Evolutionary conservation across 1,139 yeast genomes (phyloP).

Genomic region (Candida mesenterica): DNA sequence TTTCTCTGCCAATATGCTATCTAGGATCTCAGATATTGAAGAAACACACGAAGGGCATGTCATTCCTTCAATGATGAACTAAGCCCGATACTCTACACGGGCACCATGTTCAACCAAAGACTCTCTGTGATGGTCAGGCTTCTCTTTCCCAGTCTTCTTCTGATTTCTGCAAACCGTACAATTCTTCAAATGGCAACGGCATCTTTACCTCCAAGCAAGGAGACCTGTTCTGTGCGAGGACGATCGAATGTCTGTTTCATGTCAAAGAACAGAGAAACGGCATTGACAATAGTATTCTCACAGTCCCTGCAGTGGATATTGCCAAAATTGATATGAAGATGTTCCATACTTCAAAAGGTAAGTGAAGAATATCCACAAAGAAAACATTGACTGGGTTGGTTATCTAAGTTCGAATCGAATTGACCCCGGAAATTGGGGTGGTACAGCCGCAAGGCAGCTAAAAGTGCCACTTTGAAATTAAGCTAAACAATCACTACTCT

Average conservation of each 20-base stretch:
- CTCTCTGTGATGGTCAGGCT: not conserved
- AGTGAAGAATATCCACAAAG: too few relatives aligned
- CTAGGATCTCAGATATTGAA: slow-evolving; percentile 46
- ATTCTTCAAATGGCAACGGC: slow-evolving; percentile 29
- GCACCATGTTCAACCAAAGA: slow-evolving; percentile 20
- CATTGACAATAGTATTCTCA: slow-evolving; percentile 32
- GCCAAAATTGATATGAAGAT: slow-evolving; percentile 28
- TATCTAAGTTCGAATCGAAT: too few relatives aligned
- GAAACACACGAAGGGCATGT: slow-evolving; percentile 61
- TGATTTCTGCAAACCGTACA: slow-evolving; percentile 31
- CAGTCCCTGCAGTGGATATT: slow-evolving; percentile 57
- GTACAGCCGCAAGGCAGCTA: too few relatives aligned
- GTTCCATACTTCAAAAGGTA: slow-evolving; percentile 23
- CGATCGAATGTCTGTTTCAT: slow-evolving; percentile 16
- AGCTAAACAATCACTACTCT: too few relatives aligned
- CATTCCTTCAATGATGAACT: slow-evolving; percentile 62
- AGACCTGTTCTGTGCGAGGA: slow-evolving; percentile 23
- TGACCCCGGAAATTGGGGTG: too few relatives aligned
- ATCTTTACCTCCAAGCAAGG: slow-evolving; percentile 3
- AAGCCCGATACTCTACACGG: slow-evolving; percentile 50
- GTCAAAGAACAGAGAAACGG: slow-evolving; percentile 17
- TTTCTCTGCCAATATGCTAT: slow-evolving; percentile 24
- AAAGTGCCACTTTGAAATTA: too few relatives aligned
- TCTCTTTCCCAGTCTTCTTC: slow-evolving; percentile 4
- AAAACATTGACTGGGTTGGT: too few relatives aligned